Percentiles rank a stretch among this genome's conserved stretches.
Conservation (phyloP, 805 yeast genomes). For the Metschnikowia matae region DNA sequence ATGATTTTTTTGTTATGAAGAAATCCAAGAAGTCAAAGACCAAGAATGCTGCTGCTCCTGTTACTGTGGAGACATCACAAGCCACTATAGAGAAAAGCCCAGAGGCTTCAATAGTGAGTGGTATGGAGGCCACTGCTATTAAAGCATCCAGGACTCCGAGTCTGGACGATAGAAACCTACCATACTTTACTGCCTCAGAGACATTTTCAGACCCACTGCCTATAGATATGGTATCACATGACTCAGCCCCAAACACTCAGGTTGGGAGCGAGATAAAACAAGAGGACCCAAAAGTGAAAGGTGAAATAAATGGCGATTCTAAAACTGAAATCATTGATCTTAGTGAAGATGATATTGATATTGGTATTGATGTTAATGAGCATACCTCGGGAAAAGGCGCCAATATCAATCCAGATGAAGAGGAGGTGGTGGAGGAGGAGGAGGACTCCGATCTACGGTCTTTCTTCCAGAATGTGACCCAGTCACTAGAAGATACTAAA, state of each 20-base stretch:
- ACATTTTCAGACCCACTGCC: conserved; percentile 2
- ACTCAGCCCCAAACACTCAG: neutral
- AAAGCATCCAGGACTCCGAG: neutral
- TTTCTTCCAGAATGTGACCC: conserved; percentile 16
- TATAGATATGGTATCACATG: neutral
- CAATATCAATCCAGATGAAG: neutral
- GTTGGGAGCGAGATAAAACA: neutral
- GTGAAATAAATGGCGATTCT: neutral
- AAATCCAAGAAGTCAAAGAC: conserved; percentile 12
- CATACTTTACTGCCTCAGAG: conserved; percentile 10
- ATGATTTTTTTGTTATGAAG: conserved; percentile 30
- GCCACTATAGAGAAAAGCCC: neutral
- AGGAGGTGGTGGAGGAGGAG: neutral
- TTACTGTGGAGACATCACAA: neutral
- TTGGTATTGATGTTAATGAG: neutral
- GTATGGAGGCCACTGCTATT: neutral
- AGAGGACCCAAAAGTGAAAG: too few relatives aligned
- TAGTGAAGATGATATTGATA: too few relatives aligned
- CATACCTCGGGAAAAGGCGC: neutral
- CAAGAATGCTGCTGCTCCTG: neutral
- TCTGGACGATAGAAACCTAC: neutral
- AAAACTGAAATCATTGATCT: neutral
- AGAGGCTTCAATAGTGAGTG: too few relatives aligned
- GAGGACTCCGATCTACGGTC: conserved; percentile 13
- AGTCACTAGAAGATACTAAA: conserved; percentile 15